Evolutionary conservation across 2,329 filamentous ascomycete species (phyloP), one percentile per base, ranked within the genome.

Genomic region (Ascochyta viciae-villosae): DNA sequence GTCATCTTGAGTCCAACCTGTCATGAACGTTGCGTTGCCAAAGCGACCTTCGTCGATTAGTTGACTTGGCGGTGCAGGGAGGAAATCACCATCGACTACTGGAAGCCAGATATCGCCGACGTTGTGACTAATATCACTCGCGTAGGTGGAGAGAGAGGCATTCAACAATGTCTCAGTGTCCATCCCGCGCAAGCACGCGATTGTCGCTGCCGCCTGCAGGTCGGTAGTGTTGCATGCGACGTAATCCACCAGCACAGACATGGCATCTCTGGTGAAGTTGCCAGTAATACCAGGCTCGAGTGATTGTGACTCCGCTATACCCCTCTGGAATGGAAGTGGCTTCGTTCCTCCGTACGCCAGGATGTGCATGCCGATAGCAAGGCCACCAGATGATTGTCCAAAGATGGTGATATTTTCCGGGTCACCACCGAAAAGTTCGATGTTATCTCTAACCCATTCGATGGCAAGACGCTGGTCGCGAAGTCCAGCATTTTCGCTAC

Each of bases 51-150:
- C 64, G 1, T 62, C 66, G 22, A 81, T 68, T 9, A 82, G 73
- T 50, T 74, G 62, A 6, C 77, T 80, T 1, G 81, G 77, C 5
- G 80, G 65, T 1, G 70, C 76, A 24, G 80, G 80, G n/a, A 83
- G 67, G 61, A 82, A 82, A 60, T 82, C 80, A 13, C 77, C 78
- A 54, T 84, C 81, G 0, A 83, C 78, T 0, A 71, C 76, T 0
- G 82, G 82, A 0, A 83, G 35, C 78, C 80, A 85, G 45, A 82
- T 77, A 50, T 84, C 82, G 12, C 82, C 82, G 46, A 74, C 64
- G 38, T 76, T 77, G 35, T 71, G 65, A 2, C 48, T 57, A 15
- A 76, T 73, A 44, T 77, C 79, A 5, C 60, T 64, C 8, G 57
- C 39, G 49, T 81, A 78, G 0, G 80, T 82, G 0, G 71, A 63